Conservation (phyloP, 2,329 filamentous ascomycete species). For the Pseudofabraea citricarpa region DNA sequence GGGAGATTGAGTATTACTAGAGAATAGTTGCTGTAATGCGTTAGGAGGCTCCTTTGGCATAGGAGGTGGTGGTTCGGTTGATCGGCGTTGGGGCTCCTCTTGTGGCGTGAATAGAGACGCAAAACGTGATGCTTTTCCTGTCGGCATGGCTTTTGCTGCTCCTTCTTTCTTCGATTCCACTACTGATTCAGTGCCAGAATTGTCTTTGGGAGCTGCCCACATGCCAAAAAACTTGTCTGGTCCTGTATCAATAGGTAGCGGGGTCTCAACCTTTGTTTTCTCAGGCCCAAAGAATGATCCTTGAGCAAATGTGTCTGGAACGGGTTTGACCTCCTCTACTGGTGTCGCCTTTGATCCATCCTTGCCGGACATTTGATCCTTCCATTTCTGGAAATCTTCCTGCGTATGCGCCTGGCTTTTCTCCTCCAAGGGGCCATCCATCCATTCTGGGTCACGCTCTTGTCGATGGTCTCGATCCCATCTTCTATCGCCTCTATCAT, state of each 20-base stretch:
- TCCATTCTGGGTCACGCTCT: conserved; percentile 87
- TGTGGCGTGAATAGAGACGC: conserved; percentile 73
- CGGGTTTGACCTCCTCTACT: conserved; percentile 32
- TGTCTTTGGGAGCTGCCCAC: conserved; percentile 43
- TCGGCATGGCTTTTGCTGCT: conserved; percentile 47
- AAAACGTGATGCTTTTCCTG: conserved; percentile 73
- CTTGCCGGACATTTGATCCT: conserved; percentile 65
- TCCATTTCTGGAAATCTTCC: conserved; percentile 92
- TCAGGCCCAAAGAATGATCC: conserved; percentile 33
- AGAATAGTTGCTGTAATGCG: conserved; percentile 19
- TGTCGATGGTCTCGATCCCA: conserved; percentile 48
- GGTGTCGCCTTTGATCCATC: conserved; percentile 19
- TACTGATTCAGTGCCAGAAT: conserved; percentile 31
- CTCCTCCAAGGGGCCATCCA: conserved; percentile 70
- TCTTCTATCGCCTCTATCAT: conserved; percentile 17
- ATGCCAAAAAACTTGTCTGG: conserved; percentile 75
- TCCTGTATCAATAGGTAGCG: conserved; percentile 53
- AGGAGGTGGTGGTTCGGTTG: conserved; percentile 44
- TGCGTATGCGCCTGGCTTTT: conserved; percentile 70
- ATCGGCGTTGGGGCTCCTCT: conserved; percentile 42
- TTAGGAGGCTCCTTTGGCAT: conserved; percentile 27
- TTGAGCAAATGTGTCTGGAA: conserved; percentile 35
- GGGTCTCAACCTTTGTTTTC: conserved; percentile 51
- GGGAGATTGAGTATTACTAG: conserved; percentile 25
- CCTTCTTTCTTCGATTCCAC: conserved; percentile 39